phyloP scores from a whole-genome alignment of 345 rosid genomes.

The Anastatica hierochuntica region DNA sequence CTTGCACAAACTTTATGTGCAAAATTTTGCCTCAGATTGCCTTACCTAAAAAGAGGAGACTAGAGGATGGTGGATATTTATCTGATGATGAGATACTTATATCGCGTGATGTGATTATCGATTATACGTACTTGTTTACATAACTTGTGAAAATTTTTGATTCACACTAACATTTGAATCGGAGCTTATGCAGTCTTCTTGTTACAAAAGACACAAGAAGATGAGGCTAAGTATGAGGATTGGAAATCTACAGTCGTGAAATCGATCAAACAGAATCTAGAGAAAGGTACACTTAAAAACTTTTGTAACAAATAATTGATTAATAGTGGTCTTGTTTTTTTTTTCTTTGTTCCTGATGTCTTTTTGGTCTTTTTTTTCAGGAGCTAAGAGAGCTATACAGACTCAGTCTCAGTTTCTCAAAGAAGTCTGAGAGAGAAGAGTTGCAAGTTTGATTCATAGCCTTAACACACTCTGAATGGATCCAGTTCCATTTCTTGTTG shows the following conservation, averaged over 20 bases:
- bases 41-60: constrained; percentile 61
- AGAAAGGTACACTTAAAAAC: constrained; percentile 33
- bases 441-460: constrained; percentile 31
- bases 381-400: constrained; percentile 54
- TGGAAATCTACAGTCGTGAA: constrained; percentile 68
- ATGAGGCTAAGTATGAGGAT: constrained; percentile 47
- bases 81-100: constrained; percentile 48
- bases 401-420: constrained; percentile 44
- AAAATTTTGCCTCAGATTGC: constrained; percentile 19
- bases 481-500: neutral
- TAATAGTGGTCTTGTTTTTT: neutral
- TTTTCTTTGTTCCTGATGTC: constrained; percentile 6
- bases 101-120: neutral
- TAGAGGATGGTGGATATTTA: constrained; percentile 62
- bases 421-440: constrained; percentile 30
- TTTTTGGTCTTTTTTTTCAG: constrained; percentile 22
- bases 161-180: neutral
- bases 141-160: neutral
- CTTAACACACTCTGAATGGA: neutral
- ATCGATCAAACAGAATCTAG: constrained; percentile 37
- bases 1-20: neutral
- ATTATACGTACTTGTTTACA: neutral
- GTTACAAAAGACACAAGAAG: constrained; percentile 57
- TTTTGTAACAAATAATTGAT: neutral
- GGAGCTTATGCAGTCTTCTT: constrained; percentile 39